Base-by-base conservation (phyloP, 192 early-diverging fungal species). In the Coemansia sp. region DNA sequence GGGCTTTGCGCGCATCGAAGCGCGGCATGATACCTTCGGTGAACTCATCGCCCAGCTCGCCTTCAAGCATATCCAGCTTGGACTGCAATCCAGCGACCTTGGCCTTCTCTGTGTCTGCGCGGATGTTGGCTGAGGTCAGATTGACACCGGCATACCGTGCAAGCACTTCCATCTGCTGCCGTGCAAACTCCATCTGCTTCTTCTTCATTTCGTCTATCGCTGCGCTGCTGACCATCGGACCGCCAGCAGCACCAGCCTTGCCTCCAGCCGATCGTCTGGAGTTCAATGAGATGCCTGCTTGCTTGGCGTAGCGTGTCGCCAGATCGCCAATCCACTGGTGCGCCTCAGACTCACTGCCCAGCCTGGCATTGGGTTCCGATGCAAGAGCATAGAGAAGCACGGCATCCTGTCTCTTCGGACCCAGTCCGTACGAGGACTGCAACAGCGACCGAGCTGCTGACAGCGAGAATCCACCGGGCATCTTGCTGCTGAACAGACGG, bases 391-490 rank as follows among this genome's bases (percentile, higher is more conserved):
- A 84, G 41, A 96, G 78, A 8, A 98, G 65, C 34, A 87, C 83
- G 45, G 81, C 90, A 34, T 94, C 90, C 55, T 86, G 84, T 19
- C 95, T 83, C 65, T 87, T 86, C 34, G 88, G 72, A 13, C 93
- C 94, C 10, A 98, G 74, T 8, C 94, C 94, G 76, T 91, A 89
- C 30, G 85, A 73, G 31, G 73, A 74, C 38, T 82, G 61, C 48
- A 98, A 68, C 68, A 87, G 83, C 22, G 75, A 66, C 72, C 93
- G 91, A 56, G 87, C 92, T 56, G 81, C 75, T 17, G 84, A 84
- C 55, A 93, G 86, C 20, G 87, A 86, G 71, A 94, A 98, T 28
- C 95, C 93, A 77, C 90, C 93, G 52, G 95, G 92, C 91, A 98
- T 94, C 84, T 94, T 98, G 76, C 82, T 80, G 73, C 83, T 82